Conservation (phyloP, 768 basidiomycete species). For the Auriscalpium vulgare region DNA sequence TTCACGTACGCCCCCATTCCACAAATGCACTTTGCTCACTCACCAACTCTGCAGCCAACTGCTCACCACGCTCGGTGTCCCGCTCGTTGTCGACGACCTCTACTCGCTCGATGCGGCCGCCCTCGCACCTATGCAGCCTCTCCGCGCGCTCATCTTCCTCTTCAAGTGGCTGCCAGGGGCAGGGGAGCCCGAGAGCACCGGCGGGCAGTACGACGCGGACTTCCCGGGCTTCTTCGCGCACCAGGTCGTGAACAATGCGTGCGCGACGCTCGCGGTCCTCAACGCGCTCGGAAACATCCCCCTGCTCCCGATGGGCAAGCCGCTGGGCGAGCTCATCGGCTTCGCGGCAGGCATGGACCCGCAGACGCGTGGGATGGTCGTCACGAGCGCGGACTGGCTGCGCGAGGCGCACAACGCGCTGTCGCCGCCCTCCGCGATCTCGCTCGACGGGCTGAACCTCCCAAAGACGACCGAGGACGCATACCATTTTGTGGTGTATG, state of each 20-base stretch:
- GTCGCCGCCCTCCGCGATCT: slow-evolving; percentile 83
- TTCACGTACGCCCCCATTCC: slow-evolving; percentile 58
- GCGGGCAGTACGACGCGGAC: slow-evolving; percentile 61
- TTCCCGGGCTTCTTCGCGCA: slow-evolving; percentile 91
- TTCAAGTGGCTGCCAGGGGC: slow-evolving; percentile 87
- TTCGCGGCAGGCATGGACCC: slow-evolving; percentile 87
- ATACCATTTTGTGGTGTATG: slow-evolving; percentile 94
- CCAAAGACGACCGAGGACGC: slow-evolving; percentile 69
- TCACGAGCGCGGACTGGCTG: slow-evolving; percentile 76
- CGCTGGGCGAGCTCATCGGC: slow-evolving; percentile 62
- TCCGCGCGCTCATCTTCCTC: slow-evolving; percentile 88
- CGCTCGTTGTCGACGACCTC: slow-evolving; percentile 84
- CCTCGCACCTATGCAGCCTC: slow-evolving; percentile 65
- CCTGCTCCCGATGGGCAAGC: slow-evolving; percentile 50
- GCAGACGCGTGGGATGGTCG: slow-evolving; percentile 71
- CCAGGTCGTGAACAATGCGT: slow-evolving; percentile 93
- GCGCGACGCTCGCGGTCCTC: slow-evolving; percentile 90
- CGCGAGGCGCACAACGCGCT: slow-evolving; percentile 87
- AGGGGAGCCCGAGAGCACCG: slow-evolving; percentile 31
- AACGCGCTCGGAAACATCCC: slow-evolving; percentile 85
- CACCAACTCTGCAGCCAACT: slow-evolving; percentile 48
- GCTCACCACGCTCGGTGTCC: slow-evolving; percentile 68
- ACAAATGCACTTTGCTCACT: not conserved
- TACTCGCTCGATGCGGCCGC: slow-evolving; percentile 77
- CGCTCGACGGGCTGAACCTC: slow-evolving; percentile 73